Evolutionary conservation across 306 rosid genomes (phyloP).

Genomic region (Luffa aegyptiaca): DNA sequence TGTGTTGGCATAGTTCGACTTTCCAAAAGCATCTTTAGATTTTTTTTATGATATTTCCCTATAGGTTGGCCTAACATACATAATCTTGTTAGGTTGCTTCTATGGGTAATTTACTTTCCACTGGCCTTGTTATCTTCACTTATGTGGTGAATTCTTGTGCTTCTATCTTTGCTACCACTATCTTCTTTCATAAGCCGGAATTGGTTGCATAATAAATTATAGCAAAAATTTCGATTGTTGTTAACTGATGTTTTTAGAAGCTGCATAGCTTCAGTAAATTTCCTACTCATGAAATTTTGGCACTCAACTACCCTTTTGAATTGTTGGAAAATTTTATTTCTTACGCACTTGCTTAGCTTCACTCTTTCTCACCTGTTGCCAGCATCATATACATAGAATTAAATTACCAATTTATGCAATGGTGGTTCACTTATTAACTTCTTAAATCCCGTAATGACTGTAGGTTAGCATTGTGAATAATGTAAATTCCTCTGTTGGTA

Average conservation of each 20-base stretch:
- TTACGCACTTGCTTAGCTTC: not conserved
- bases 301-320: not conserved
- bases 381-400: not conserved
- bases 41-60: not conserved
- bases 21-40: not conserved
- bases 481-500: constrained; percentile 83
- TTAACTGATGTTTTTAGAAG: not conserved
- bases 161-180: not conserved
- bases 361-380: not conserved
- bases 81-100: not conserved
- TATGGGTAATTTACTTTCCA: not conserved
- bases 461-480: constrained; percentile 81
- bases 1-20: not conserved
- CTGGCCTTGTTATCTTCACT: not conserved
- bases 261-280: not conserved
- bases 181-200: not conserved
- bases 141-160: not conserved
- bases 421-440: not conserved
- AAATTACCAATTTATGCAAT: not conserved
- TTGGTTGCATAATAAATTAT: not conserved
- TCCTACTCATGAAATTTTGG: not conserved
- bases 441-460: constrained; percentile 13
- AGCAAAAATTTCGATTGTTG: not conserved
- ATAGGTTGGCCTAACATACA: not conserved
- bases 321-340: not conserved